Percentiles rank a stretch among this genome's conserved stretches.
Evolutionary conservation across 768 basidiomycete species (phyloP).

Genomic region (Macrolepiota fuliginosa): DNA sequence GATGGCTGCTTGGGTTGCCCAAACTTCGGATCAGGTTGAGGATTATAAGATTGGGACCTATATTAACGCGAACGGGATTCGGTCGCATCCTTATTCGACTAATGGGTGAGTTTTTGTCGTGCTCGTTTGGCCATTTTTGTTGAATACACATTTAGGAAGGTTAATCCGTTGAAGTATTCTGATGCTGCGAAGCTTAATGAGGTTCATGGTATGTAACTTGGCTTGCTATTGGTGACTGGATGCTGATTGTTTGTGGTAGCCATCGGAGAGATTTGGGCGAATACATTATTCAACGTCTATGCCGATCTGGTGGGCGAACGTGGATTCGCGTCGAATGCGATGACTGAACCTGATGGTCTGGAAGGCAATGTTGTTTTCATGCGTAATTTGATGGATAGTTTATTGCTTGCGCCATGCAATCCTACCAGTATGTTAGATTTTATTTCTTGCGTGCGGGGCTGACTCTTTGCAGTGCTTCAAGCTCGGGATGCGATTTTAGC

Average conservation of each 20-base stretch:
- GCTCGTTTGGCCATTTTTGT: background rate
- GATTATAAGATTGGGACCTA: slow-evolving; percentile 47
- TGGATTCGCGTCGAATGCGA: slow-evolving; percentile 35
- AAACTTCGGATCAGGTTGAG: slow-evolving; percentile 31
- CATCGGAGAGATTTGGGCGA: slow-evolving; percentile 60
- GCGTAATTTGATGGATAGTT: slow-evolving; percentile 48
- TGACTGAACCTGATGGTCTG: slow-evolving; percentile 35
- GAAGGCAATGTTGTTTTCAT: slow-evolving; percentile 53
- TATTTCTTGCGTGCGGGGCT: background rate
- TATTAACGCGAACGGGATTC: slow-evolving; percentile 49
- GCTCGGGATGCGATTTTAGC: slow-evolving; percentile 8
- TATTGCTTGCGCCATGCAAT: slow-evolving; percentile 47
- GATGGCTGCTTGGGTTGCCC: slow-evolving; percentile 43
- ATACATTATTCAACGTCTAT: slow-evolving; percentile 42
- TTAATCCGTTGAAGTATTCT: slow-evolving; percentile 45
- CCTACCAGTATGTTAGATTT: slow-evolving; percentile 40
- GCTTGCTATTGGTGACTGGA: background rate
- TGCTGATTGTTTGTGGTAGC: slow-evolving; percentile 17
- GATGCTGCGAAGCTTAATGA: slow-evolving; percentile 35
- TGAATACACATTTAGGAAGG: slow-evolving; percentile 18
- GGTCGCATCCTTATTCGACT: slow-evolving; percentile 56
- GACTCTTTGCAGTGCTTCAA: background rate
- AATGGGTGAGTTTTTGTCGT: slow-evolving; percentile 26
- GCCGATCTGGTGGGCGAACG: slow-evolving; percentile 34
- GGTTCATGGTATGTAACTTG: slow-evolving; percentile 37